These are phyloP conservation scores for Ananas comosus DNA, from an alignment of 176 grass and related monocot species.

Conservation along the genomic window DNA sequence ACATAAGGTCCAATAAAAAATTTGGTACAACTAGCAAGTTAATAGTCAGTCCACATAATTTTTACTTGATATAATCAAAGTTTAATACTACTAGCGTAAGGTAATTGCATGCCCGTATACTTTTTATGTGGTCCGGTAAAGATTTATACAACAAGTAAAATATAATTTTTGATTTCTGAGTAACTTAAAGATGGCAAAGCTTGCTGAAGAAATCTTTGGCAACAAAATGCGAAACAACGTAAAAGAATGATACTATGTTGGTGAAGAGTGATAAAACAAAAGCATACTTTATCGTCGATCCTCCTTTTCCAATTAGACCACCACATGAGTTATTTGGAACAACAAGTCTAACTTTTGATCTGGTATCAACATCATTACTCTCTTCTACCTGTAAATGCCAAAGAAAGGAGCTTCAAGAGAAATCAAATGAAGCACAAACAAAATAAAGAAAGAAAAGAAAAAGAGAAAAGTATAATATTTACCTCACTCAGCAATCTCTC, in stretches of 20 bases:
- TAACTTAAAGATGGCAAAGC: not conserved
- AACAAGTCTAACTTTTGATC: conserved; percentile 80
- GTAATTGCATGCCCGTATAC: too few relatives aligned
- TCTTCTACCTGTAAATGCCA: conserved; percentile 67
- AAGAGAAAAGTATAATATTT: not conserved
- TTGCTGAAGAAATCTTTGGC: not conserved
- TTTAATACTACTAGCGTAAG: not conserved
- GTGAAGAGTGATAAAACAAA: not conserved
- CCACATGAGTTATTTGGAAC: conserved; percentile 96
- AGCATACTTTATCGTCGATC: conserved; percentile 89
- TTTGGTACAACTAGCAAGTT: not conserved
- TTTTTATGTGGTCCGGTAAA: too few relatives aligned
- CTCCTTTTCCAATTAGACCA: conserved; percentile 97
- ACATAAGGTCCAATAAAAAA: not conserved
- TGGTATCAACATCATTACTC: conserved; percentile 64
- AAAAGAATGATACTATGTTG: not conserved
- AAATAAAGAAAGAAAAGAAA: not conserved
- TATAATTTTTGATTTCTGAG: not conserved
- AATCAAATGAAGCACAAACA: not conserved
- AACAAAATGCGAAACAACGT: not conserved
- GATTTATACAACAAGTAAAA: not conserved
- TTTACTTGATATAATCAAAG: not conserved
- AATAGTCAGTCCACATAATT: not conserved
- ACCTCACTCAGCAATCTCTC: conserved; percentile 88
- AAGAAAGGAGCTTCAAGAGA: not conserved